Evolutionary conservation across 2,329 filamentous ascomycete genomes (phyloP).

Genomic region (Hypoxylon sp.): DNA sequence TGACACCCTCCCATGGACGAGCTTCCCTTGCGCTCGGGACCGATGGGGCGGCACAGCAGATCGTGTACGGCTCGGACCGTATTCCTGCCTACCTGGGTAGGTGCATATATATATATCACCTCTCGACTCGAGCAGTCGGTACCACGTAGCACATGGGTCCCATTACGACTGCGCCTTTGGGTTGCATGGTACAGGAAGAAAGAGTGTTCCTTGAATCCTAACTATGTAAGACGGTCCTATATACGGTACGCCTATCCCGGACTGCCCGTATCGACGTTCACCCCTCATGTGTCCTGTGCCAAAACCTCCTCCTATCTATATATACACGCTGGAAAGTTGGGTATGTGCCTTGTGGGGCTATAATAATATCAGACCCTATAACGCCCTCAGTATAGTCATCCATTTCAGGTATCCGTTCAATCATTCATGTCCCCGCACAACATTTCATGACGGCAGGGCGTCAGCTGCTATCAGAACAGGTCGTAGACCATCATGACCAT

Average conservation of each 20-base stretch:
- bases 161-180: neutral
- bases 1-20: neutral
- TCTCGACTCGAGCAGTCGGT: neutral
- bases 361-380: no score
- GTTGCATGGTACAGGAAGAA: neutral
- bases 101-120: no score
- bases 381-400: no score
- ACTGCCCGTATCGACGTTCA: neutral
- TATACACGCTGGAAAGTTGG: conserved; percentile 14
- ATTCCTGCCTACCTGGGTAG: no score
- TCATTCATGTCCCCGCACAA: no score
- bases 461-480: no score
- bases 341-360: no score
- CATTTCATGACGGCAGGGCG: no score
- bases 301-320: conserved; percentile 4
- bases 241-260: neutral
- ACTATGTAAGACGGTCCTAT: neutral
- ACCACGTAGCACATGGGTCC: neutral
- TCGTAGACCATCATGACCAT: no score
- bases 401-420: no score
- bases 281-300: neutral
- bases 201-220: neutral
- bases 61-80: no score
- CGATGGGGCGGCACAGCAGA: neutral
- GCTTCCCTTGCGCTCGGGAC: neutral